Evolutionary conservation across 2,329 filamentous ascomycete species (phyloP).

Genomic region (Cordyceps militaris): DNA sequence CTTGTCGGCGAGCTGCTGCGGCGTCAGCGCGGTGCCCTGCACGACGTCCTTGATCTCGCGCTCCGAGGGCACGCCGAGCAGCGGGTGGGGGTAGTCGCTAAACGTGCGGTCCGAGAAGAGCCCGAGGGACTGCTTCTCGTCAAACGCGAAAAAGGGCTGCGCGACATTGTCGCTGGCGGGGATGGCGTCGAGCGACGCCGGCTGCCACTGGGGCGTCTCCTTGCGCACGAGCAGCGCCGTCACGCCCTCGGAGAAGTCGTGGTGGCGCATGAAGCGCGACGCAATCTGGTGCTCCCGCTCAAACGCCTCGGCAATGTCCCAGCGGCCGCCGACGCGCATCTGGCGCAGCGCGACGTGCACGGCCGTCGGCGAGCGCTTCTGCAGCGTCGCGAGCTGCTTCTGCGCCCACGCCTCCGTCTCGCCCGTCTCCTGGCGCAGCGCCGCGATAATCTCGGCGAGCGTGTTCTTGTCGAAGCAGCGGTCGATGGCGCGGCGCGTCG

Average conservation of each 20-base stretch:
- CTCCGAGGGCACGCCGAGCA: conserved; percentile 71
- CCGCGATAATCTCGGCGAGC: conserved; percentile 62
- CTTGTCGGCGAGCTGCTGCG: conserved; percentile 53
- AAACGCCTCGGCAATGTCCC: conserved; percentile 83
- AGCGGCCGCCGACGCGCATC: conserved; percentile 66
- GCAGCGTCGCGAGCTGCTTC: conserved; percentile 67
- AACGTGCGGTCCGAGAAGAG: conserved; percentile 61
- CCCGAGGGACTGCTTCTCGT: conserved; percentile 40
- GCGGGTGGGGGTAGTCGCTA: conserved; percentile 61
- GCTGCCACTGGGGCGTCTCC: conserved; percentile 66
- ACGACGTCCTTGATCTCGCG: conserved; percentile 45
- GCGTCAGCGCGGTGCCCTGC: conserved; percentile 30
- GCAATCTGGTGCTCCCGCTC: conserved; percentile 79
- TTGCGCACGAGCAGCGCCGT: conserved; percentile 70
- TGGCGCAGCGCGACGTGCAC: conserved; percentile 79
- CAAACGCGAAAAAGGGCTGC: conserved; percentile 60
- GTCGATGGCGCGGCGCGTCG: conserved; percentile 75
- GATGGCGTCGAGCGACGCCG: conserved; percentile 64
- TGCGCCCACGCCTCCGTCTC: conserved; percentile 66
- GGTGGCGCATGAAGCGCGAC: conserved; percentile 78
- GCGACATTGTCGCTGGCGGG: conserved; percentile 44
- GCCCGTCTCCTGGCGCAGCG: conserved; percentile 49
- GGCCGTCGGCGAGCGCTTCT: conserved; percentile 74
- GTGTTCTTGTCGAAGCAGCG: conserved; percentile 65
- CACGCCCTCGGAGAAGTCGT: conserved; percentile 91